Conservation (phyloP, 192 early-diverging fungal species). For the Radiomyces spectabilis region DNA sequence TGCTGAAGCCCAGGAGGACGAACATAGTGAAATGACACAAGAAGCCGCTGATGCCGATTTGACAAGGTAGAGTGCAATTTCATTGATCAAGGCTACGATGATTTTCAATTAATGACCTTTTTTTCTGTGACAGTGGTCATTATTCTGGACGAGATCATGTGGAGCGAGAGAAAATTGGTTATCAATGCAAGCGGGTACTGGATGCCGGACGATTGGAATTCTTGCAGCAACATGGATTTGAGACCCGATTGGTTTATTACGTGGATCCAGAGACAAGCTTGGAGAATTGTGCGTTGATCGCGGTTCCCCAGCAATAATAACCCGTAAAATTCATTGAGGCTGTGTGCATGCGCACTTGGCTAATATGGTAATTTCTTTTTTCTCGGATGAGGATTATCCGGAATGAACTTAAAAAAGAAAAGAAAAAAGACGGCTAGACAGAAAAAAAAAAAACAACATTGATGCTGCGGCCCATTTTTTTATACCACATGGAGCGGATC, state of each 20-base stretch:
- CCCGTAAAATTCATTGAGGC: too few species aligned
- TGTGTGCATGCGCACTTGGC: too few species aligned
- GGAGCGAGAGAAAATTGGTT: constrained; percentile 58
- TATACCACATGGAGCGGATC: too few species aligned
- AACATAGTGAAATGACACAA: too few species aligned
- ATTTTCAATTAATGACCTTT: neutral
- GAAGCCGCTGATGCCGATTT: constrained; percentile 34
- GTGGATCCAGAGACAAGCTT: constrained; percentile 50
- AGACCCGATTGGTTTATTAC: constrained; percentile 71
- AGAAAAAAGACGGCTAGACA: constrained; percentile 15
- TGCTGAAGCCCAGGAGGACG: constrained; percentile 21
- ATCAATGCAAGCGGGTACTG: constrained; percentile 68
- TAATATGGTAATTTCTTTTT: too few species aligned
- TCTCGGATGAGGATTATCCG: too few species aligned
- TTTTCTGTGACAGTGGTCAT: constrained; percentile 34
- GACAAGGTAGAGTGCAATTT: constrained; percentile 16
- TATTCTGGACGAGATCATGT: constrained; percentile 61
- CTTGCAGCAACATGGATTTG: constrained; percentile 49
- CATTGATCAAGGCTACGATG: neutral
- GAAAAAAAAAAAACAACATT: constrained; percentile 6
- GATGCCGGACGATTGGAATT: constrained; percentile 63
- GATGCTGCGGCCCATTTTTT: too few species aligned
- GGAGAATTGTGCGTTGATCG: constrained; percentile 72
- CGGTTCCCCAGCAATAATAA: constrained; percentile 24
- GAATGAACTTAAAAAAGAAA: too few species aligned